These are phyloP conservation scores for Penicillium sp. DNA, from an alignment of 2,329 filamentous ascomycete genomes.

Conservation along the genomic window DNA sequence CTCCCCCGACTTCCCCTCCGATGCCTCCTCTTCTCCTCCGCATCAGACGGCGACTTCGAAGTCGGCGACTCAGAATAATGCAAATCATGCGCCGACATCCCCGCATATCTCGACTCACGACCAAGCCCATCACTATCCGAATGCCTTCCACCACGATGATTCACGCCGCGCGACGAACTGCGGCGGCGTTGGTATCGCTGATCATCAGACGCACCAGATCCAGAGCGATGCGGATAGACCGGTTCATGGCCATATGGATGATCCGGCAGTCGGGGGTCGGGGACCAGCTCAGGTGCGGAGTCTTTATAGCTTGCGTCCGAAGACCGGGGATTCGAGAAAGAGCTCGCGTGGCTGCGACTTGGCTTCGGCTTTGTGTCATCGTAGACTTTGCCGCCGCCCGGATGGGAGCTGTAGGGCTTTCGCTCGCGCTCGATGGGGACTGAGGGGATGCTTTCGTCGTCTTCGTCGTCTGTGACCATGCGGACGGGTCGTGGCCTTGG, in stretches of 20 bases:
- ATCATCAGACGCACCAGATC: constrained; percentile 3
- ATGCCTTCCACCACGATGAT: constrained; percentile 23
- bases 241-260: constrained; percentile 43
- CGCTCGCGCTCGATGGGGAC: constrained; percentile 62
- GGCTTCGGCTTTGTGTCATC: constrained; percentile 33
- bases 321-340: constrained; percentile 45
- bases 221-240: constrained; percentile 24
- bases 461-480: constrained; percentile 37
- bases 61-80: constrained; percentile 25
- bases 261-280: constrained; percentile 57
- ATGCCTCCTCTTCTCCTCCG: constrained; percentile 28
- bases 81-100: constrained; percentile 23
- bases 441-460: constrained; percentile 41
- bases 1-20: constrained; percentile 23
- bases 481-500: constrained; percentile 26
- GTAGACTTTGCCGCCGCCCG: constrained; percentile 57
- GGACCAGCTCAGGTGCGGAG: constrained; percentile 45
- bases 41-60: constrained; percentile 17
- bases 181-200: constrained; percentile 23
- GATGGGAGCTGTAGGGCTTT: constrained; percentile 60
- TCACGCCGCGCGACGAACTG: constrained; percentile 34
- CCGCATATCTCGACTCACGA: constrained; percentile 23
- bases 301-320: constrained; percentile 48
- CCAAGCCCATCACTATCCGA: constrained; percentile 36
- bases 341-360: constrained; percentile 23